phyloP scores from a whole-genome alignment of 2,329 filamentous ascomycete species.

The Nectriaceae sp. region DNA sequence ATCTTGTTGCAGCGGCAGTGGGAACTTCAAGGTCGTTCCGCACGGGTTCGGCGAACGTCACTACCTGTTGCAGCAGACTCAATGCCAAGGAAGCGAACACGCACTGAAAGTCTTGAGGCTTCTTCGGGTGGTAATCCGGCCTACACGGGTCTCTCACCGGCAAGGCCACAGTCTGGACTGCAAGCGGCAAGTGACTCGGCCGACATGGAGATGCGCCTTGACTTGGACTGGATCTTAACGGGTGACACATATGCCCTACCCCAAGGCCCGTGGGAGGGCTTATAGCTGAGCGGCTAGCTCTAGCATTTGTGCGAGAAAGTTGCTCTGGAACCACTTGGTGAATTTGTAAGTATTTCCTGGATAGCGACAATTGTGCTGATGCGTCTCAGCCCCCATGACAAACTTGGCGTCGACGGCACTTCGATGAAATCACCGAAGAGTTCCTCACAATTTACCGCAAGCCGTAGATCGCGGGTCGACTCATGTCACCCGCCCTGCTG shows the following conservation, averaged over 20 bases:
- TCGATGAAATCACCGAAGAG: too few relatives aligned
- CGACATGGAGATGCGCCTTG: conserved; percentile 17
- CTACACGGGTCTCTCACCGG: not conserved
- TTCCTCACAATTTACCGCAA: too few relatives aligned
- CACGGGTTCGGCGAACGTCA: conserved; percentile 5
- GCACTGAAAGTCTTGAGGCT: conserved; percentile 12
- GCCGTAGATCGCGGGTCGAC: too few relatives aligned
- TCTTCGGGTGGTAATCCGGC: not conserved
- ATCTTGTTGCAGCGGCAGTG: conserved; percentile 24
- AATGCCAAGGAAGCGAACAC: conserved; percentile 18
- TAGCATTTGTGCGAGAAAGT: too few relatives aligned
- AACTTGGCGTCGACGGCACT: too few relatives aligned
- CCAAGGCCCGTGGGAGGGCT: conserved; percentile 1
- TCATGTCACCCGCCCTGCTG: too few relatives aligned
- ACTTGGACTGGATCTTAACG: conserved; percentile 21
- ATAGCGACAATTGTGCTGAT: too few relatives aligned
- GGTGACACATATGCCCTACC: conserved; percentile 14
- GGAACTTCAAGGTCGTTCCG: conserved; percentile 14
- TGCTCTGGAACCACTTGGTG: too few relatives aligned
- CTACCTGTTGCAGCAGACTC: not conserved
- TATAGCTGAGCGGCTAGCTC: too few relatives aligned
- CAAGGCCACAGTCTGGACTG: conserved; percentile 11
- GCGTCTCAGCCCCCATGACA: too few relatives aligned
- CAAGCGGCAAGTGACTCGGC: conserved; percentile 7
- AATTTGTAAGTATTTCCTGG: too few relatives aligned